Evolutionary conservation across 2,329 filamentous ascomycete genomes (phyloP), one percentile per base, ranked within the genome.

Genomic region (Claviceps sp.): DNA sequence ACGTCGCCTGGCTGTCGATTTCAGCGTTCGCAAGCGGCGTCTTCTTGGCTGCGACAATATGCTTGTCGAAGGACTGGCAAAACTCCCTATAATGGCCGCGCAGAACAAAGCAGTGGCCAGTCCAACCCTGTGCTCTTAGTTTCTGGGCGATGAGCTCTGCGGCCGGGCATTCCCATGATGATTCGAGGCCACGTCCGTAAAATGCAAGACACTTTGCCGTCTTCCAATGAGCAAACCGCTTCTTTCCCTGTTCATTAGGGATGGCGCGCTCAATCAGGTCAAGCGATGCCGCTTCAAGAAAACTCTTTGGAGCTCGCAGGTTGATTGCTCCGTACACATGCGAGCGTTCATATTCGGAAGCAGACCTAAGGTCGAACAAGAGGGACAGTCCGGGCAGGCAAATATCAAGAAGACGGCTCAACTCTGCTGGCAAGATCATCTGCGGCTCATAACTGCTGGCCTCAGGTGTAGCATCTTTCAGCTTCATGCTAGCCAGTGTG

Each of bases 61-160:
- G 73, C 54, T 72, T 73, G 54, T 72, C 70, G 55, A 77, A 80
- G 0, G 73, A 75, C 26, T 68, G 66, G 16, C 74, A 75, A 55
- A 80, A 80, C 55, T 80, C 76, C 47, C 70, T 69, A 58, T 75
- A 80, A 50, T 77, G 74, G 0, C 77, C 76, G 58, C 78, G 78
- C 38, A 80, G 67, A 7, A 80, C 65, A 57, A 79, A 79, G 54
- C 69, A 73, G 42, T 72, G 70, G 2, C 77, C 77, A 0, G 57
- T 55, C 77, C 77, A 80, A 22, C 71, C 73, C 56, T 70, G 68
- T 16, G 61, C 60, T 48, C 64, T 70, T 50, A 80, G 66, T 54
- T 75, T 76, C 41, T 68, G 61, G 19, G 70, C 60, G 2, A 80
- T 58, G 0, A 69, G 62, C 14, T 70, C 68, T 2, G 76, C 75